Base-by-base conservation (phyloP, 768 basidiomycete species). In the Gelatoporia subvermispora region DNA sequence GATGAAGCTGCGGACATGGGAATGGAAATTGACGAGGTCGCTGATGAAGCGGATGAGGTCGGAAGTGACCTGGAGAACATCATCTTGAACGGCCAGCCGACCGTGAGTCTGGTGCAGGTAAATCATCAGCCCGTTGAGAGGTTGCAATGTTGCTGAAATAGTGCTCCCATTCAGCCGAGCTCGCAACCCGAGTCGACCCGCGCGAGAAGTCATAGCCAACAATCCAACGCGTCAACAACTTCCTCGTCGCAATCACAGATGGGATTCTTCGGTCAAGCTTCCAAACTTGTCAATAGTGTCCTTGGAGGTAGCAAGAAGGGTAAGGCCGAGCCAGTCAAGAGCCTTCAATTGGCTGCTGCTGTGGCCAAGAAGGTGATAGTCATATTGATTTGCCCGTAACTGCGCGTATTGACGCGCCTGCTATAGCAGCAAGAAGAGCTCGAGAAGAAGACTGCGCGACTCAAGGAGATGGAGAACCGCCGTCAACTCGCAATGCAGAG, bases 391-490 rank as follows among this genome's bases (percentile, higher is more conserved):
- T n/a, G n/a, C 44, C 48, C 1, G 21, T 40, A 28, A 23, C 28
- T 20, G n/a, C 37, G 28, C 40, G 2, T 24, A 35, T 35, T 52
- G 20, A 47, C 21, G 16, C 25, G 43, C 44, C 24, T 17, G 3
- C 37, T 43, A 21, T 59, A 96, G 94, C 90, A 94, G 75, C 88
- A 94, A 72, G 89, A 88, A 55, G 88, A 90, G 61, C 76, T 78
- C 28, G 91, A 90, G 54, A 90, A 85, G 68, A 91, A 88, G 65
- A 78, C 76, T 1, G 69, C 76, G 10, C 74, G 85, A 22, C 67
- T 86, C 50, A 90, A 82, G 56, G 87, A 92, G 49, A 88, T 88
- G 81, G 93, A 94, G 56, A 75, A 76, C 40, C 76, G 90, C 38
- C 82, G 90, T n/a, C 86, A 82, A 59, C 78, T 69, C 37, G 82